These are phyloP conservation scores for Cytospora piceicola DNA, from an alignment of 2,329 filamentous ascomycete species.

Conservation along the genomic window DNA sequence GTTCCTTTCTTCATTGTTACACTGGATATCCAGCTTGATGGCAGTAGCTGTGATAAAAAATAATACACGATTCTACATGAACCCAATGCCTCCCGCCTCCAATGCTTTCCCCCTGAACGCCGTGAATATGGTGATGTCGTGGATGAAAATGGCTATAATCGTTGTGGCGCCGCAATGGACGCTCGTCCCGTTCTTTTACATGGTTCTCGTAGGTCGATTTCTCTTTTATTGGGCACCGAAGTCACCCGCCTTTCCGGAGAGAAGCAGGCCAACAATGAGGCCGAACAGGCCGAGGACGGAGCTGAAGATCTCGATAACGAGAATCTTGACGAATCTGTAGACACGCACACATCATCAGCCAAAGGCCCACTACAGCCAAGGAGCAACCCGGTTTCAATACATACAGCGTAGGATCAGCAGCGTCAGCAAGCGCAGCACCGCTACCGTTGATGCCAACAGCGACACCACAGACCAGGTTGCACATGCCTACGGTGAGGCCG, in stretches of 20 bases:
- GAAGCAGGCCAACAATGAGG: slow-evolving; percentile 88
- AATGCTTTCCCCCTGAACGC: slow-evolving; percentile 30
- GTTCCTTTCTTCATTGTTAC: slow-evolving; percentile 1
- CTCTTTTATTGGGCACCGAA: slow-evolving; percentile 54
- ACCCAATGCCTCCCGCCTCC: slow-evolving; percentile 26
- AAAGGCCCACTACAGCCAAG: background rate
- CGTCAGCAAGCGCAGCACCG: slow-evolving; percentile 93
- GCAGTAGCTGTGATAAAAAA: slow-evolving; percentile 8
- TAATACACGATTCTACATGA: slow-evolving; percentile 27
- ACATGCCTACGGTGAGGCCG: slow-evolving; percentile 90
- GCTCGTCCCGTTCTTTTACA: slow-evolving; percentile 23
- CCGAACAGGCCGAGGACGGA: slow-evolving; percentile 96
- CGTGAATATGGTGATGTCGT: slow-evolving; percentile 32
- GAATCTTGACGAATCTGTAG: slow-evolving; percentile 91
- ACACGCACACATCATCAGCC: slow-evolving; percentile 33
- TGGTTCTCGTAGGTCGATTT: background rate
- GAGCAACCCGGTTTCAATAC: slow-evolving; percentile 43
- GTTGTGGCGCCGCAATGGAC: slow-evolving; percentile 16
- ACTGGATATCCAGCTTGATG: background rate
- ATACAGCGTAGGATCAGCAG: slow-evolving; percentile 86
- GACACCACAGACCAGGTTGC: slow-evolving; percentile 94
- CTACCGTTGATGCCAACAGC: slow-evolving; percentile 98
- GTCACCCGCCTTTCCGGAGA: slow-evolving; percentile 80
- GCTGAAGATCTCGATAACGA: slow-evolving; percentile 99
- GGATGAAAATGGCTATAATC: slow-evolving; percentile 21